A percentile compares a stretch with the other conserved stretches of the same genome.
phyloP scores from a whole-genome alignment of 306 rosid genomes.

The Dryas alaskensis region DNA sequence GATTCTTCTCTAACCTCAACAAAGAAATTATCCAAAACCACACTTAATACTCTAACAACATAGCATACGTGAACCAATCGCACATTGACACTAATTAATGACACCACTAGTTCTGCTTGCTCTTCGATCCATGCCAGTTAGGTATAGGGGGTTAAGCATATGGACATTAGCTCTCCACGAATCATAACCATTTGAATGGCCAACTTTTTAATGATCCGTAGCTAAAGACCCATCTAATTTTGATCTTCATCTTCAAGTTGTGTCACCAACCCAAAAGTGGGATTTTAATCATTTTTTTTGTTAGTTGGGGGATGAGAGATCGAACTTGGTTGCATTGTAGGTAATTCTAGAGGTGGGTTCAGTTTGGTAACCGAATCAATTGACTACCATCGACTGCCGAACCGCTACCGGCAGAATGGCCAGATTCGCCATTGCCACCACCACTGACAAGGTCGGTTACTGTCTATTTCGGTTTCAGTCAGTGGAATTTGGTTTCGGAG shows the following conservation, averaged over 20 bases:
- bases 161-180: background rate
- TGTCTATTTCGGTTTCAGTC: too few relatives aligned
- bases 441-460: too few relatives aligned
- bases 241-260: conserved; percentile 7
- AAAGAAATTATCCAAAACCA: background rate
- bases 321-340: too few relatives aligned
- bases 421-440: too few relatives aligned
- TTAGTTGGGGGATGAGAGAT: too few relatives aligned
- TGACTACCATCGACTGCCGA: too few relatives aligned
- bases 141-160: background rate
- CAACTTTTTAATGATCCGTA: conserved; percentile 23
- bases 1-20: conserved; percentile 35
- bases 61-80: background rate
- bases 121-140: background rate
- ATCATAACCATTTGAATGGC: conserved; percentile 8
- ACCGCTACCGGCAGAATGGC: too few relatives aligned
- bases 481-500: too few relatives aligned
- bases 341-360: too few relatives aligned
- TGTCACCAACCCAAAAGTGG: conserved; percentile 44
- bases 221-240: conserved; percentile 2
- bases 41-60: background rate
- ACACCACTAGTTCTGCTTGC: background rate
- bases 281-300: background rate
- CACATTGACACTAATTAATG: background rate
- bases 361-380: too few relatives aligned